phyloP scores from a whole-genome alignment of 2,329 filamentous ascomycete genomes.

The Monilinia laxa region DNA sequence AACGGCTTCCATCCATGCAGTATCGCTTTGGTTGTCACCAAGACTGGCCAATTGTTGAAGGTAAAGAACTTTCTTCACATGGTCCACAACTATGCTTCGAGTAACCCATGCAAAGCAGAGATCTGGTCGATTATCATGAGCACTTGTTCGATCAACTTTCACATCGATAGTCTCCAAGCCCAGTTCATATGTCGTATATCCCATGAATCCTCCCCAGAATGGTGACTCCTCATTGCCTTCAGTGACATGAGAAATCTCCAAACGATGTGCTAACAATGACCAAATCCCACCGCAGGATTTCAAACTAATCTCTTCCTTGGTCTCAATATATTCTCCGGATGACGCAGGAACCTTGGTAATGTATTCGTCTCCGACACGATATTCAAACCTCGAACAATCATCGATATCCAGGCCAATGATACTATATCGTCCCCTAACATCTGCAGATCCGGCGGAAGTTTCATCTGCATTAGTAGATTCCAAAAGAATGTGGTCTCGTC shows the following conservation, averaged over 20 bases:
- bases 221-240: conserved; percentile 45
- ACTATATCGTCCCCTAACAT: conserved; percentile 64
- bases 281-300: conserved; percentile 37
- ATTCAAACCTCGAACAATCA: conserved; percentile 56
- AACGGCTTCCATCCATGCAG: conserved; percentile 28
- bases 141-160: conserved; percentile 26
- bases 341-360: conserved; percentile 26
- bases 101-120: conserved; percentile 63
- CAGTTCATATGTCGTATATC: conserved; percentile 67
- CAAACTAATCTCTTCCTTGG: conserved; percentile 20
- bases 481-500: conserved; percentile 53
- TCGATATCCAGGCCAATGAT: conserved; percentile 69
- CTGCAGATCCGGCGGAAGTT: conserved; percentile 45
- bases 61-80: conserved; percentile 53
- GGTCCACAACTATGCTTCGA: conserved; percentile 64
- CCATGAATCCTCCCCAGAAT: conserved; percentile 70
- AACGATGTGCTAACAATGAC: conserved; percentile 40
- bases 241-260: conserved; percentile 44
- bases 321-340: not conserved
- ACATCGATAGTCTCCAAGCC: conserved; percentile 56
- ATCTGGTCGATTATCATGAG: conserved; percentile 49
- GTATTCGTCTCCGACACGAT: conserved; percentile 50
- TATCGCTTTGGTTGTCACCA: conserved; percentile 40
- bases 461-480: conserved; percentile 58
- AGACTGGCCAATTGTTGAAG: conserved; percentile 54